Evolutionary conservation across 1,284 basidiomycete species (phyloP).

Genomic region (Abortiporus biennis): DNA sequence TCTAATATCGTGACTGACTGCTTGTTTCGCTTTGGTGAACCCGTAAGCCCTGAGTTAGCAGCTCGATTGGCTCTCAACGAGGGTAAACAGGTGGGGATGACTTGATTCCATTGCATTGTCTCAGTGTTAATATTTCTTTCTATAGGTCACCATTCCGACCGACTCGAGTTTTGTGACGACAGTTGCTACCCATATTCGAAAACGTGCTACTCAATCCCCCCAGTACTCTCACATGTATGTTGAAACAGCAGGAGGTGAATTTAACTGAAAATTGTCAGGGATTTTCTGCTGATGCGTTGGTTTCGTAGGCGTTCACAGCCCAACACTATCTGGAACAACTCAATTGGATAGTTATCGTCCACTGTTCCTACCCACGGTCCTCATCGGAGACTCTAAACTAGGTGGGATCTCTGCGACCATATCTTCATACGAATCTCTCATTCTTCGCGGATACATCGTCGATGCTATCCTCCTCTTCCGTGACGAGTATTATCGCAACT

Average conservation of each 20-base stretch:
- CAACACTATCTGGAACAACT: conserved; percentile 80
- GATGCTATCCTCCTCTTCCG: conserved; percentile 85
- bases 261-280: conserved; percentile 12
- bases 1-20: conserved; percentile 59
- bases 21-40: conserved; percentile 81
- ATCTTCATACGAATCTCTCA: conserved; percentile 87
- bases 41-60: conserved; percentile 92
- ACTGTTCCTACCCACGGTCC: conserved; percentile 80
- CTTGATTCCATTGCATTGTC: conserved; percentile 8
- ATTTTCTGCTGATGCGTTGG: neutral
- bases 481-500: conserved; percentile 86
- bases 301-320: conserved; percentile 83
- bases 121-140: neutral
- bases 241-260: conserved; percentile 91
- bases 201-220: conserved; percentile 33
- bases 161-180: conserved; percentile 68
- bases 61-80: conserved; percentile 52
- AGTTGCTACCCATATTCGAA: conserved; percentile 56
- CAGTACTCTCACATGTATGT: conserved; percentile 68
- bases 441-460: conserved; percentile 86
- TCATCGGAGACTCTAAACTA: conserved; percentile 85
- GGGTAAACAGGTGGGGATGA: conserved; percentile 17
- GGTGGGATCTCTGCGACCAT: conserved; percentile 96
- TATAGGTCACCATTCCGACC: conserved; percentile 36
- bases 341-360: conserved; percentile 84